Evolutionary conservation across 805 yeast species (phyloP).

Genomic region (Metschnikowia aberdeeniae): DNA sequence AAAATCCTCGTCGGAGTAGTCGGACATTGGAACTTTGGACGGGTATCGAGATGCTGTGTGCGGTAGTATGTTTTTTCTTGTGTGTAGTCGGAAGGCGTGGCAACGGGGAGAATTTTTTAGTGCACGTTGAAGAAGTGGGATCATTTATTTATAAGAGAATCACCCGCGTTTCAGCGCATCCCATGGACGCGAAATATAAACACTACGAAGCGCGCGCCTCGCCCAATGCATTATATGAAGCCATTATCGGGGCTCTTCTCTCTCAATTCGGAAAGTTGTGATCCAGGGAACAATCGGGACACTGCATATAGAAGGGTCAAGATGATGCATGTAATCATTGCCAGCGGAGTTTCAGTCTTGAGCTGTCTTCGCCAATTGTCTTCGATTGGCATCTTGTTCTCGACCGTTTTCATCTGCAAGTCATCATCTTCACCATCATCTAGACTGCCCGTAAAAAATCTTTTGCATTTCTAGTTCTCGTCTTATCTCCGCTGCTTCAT

Average conservation of each 20-base stretch:
- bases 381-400: too few relatives aligned
- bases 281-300: too few relatives aligned
- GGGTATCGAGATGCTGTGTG: not conserved
- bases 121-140: not conserved
- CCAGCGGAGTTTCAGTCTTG: too few relatives aligned
- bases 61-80: not conserved
- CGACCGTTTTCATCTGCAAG: too few relatives aligned
- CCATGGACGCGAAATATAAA: conserved; percentile 1
- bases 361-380: too few relatives aligned
- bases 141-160: not conserved
- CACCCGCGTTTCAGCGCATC: conserved; percentile 4
- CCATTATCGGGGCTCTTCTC: too few relatives aligned
- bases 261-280: too few relatives aligned
- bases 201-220: not conserved
- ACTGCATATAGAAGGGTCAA: too few relatives aligned
- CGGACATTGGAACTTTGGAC: conserved; percentile 8
- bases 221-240: too few relatives aligned
- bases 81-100: not conserved
- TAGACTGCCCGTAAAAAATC: not conserved
- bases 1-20: conserved; percentile 12
- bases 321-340: too few relatives aligned
- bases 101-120: not conserved
- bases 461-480: not conserved
- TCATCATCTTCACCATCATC: not conserved
- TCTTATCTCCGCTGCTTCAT: not conserved